A percentile compares a stretch with the other conserved stretches of the same genome.
Conservation (phyloP, 2,329 filamentous ascomycete species). For the Xylariales sp. region DNA sequence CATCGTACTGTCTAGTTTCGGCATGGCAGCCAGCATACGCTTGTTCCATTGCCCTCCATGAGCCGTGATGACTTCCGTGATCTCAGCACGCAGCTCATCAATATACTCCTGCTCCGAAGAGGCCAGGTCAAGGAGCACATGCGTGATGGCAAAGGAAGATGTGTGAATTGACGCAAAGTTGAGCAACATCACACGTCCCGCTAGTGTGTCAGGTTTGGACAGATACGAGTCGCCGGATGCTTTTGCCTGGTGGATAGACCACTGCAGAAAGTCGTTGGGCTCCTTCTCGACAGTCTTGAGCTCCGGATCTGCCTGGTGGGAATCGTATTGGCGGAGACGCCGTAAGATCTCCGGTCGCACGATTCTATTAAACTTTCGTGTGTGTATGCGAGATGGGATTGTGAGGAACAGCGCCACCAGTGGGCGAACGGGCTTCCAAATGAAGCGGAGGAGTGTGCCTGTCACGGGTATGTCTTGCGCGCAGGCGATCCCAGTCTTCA, state of each 20-base stretch:
- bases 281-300: conserved; percentile 9
- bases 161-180: conserved; percentile 37
- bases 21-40: conserved; percentile 27
- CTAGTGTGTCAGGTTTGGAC: conserved; percentile 18
- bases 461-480: conserved; percentile 15
- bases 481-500: conserved; percentile 16
- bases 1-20: conserved; percentile 35
- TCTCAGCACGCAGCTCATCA: conserved; percentile 40
- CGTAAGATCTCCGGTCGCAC: conserved; percentile 15
- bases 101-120: conserved; percentile 31
- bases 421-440: conserved; percentile 14
- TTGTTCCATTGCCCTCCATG: conserved; percentile 28
- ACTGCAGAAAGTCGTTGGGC: conserved; percentile 19
- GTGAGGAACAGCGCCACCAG: conserved; percentile 15
- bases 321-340: conserved; percentile 15
- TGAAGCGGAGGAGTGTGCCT: conserved; percentile 13
- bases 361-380: conserved; percentile 13
- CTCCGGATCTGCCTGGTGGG: conserved; percentile 3
- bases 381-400: conserved; percentile 16
- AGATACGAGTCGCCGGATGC: conserved; percentile 12
- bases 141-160: conserved; percentile 24
- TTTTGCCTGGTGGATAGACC: conserved; percentile 16
- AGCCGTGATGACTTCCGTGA: conserved; percentile 24
- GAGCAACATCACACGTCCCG: conserved; percentile 25
- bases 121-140: conserved; percentile 38